Percentiles rank a stretch among this genome's conserved stretches.
These are phyloP conservation scores for Staphylotrichum tortipilum DNA, from an alignment of 495 filamentous ascomycete genomes.

Conservation along the genomic window DNA sequence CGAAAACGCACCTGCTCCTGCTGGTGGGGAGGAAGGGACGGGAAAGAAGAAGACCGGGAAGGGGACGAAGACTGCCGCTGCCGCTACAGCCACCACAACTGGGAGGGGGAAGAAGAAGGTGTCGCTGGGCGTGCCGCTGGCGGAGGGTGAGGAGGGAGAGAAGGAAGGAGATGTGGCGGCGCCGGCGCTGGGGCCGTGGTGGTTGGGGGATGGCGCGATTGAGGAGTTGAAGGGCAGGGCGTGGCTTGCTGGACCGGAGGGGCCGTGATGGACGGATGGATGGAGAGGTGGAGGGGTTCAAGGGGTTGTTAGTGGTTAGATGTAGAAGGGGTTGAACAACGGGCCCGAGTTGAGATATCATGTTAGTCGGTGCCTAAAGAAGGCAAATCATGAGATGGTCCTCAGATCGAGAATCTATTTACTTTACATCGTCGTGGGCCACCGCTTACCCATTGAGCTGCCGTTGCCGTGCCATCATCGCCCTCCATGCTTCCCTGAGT, in stretches of 20 bases:
- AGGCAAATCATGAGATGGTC: too few relatives aligned
- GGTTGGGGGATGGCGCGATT: constrained; percentile 44
- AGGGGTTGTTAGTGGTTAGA: too few relatives aligned
- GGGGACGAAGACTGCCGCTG: constrained; percentile 1
- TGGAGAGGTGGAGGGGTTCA: background rate
- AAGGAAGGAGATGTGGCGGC: constrained; percentile 8
- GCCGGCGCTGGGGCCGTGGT: constrained; percentile 28
- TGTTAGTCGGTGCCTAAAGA: too few relatives aligned
- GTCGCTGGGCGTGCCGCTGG: constrained; percentile 7
- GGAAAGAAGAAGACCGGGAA: background rate
- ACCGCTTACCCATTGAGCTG: too few relatives aligned
- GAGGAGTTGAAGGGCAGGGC: constrained; percentile 48
- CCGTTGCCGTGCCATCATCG: too few relatives aligned
- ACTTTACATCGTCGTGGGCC: too few relatives aligned
- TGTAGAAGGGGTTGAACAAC: too few relatives aligned
- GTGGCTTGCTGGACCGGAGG: constrained; percentile 39
- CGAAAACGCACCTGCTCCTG: too few relatives aligned
- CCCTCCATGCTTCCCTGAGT: too few relatives aligned
- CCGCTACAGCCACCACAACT: too few relatives aligned
- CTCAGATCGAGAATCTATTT: too few relatives aligned
- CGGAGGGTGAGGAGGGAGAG: constrained; percentile 3
- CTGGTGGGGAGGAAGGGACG: background rate
- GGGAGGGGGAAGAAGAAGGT: constrained; percentile 27
- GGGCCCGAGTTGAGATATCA: too few relatives aligned
- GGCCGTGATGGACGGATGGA: background rate